phyloP scores from a whole-genome alignment of 345 rosid genomes.

The Aquilaria yunnanensis region DNA sequence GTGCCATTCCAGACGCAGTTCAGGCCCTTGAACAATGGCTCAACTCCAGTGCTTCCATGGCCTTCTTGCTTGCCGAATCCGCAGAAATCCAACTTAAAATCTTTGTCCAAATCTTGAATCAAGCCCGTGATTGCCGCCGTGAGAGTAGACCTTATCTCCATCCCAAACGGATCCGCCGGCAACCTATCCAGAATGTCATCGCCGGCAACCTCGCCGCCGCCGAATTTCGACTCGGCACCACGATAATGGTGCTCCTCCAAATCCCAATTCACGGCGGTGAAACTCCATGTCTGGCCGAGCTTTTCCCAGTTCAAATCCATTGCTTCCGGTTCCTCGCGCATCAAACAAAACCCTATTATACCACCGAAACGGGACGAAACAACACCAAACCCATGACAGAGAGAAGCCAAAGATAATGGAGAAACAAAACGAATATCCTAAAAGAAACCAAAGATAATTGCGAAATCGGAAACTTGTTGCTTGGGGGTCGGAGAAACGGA shows the following conservation, averaged over 20 bases:
- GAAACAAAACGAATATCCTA: background rate
- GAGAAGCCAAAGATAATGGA: background rate
- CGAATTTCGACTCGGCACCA: slow-evolving; percentile 14
- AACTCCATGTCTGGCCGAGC: slow-evolving; percentile 7
- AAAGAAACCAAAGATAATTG: background rate
- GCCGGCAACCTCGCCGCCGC: slow-evolving; percentile 11
- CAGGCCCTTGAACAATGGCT: slow-evolving; percentile 1
- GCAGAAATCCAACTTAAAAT: slow-evolving; percentile 7
- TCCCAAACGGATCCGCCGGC: slow-evolving; percentile 18
- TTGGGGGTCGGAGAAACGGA: too few relatives aligned
- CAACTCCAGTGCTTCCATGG: background rate
- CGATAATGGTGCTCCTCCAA: slow-evolving; percentile 6
- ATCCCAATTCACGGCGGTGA: slow-evolving; percentile 19
- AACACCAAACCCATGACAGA: too few relatives aligned
- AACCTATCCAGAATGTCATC: slow-evolving; percentile 15
- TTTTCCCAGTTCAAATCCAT: slow-evolving; percentile 16
- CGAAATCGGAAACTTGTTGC: background rate
- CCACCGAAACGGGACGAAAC: too few relatives aligned
- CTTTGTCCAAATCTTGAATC: slow-evolving; percentile 13
- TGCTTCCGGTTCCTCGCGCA: background rate
- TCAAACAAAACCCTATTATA: background rate
- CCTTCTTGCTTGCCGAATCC: slow-evolving; percentile 8
- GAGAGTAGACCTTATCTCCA: slow-evolving; percentile 16
- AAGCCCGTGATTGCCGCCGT: slow-evolving; percentile 13
- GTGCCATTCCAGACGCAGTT: slow-evolving; percentile 7